Base-by-base conservation (phyloP, 2,329 filamentous ascomycete genomes). In the Talaromyces amestolkiae region DNA sequence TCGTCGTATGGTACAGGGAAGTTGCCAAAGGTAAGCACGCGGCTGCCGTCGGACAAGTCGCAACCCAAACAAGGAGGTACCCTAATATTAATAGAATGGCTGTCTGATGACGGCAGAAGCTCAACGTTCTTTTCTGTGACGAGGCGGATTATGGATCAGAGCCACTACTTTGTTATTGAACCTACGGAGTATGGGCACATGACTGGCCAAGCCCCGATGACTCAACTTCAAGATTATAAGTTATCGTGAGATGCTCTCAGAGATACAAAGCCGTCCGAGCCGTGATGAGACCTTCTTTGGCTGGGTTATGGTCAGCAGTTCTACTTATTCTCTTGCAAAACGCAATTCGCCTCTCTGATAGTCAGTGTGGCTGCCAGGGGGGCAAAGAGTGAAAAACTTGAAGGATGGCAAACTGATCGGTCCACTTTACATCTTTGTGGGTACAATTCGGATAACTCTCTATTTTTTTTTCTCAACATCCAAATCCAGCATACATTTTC, bases 1-100 rank as follows among this genome's bases (percentile, higher is more conserved):
- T 19, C 27, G 27, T 43, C 41, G 62, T 65, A 60, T 66, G 61
- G 68, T 54, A 45, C 22, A 31, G 37, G 10, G n/a, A 58, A 24
- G 56, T 31, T 31, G n/a, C 24, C 45, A 33, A 35, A 19, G 58
- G 13, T 24, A 33, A 31, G 27, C 27, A 31, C 27, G 58, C 43
- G 35, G 51, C 60, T 66, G 59, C 64, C 39, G 64, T 61, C 64
- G 45, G 65, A 63, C 49, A 39, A 59, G 56, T 39, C 7, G 5
- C 33, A 24, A 10, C 33, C 24, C 59, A 49, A 47, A 49, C 13
- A 51, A 39, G 31, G n/a, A 19, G 45, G 10, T 15, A 19, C 31
- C 51, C n/a, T 54, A 19, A 54, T 19, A 33, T 33, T 9, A 49
- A 8, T 15, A 51, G 17, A 17, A 19, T 15, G 13, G 41, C 5